phyloP scores from a whole-genome alignment of 2,329 filamentous ascomycete species.

The Fusarium udum region DNA sequence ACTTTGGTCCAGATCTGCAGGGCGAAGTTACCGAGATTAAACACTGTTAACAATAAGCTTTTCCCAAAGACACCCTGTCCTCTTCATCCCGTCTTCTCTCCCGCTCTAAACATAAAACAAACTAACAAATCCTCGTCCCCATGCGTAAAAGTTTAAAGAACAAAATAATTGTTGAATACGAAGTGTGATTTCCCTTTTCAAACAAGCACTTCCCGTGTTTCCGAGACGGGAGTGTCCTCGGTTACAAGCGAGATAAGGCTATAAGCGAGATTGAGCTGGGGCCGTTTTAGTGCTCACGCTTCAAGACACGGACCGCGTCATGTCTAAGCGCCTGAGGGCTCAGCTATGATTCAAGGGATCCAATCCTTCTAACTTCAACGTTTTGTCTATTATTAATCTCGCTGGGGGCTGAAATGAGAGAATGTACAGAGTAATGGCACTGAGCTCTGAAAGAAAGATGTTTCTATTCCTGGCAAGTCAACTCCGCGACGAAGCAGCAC shows the following conservation, averaged over 20 bases:
- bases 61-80: not conserved
- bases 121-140: not conserved
- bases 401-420: not conserved
- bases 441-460: not conserved
- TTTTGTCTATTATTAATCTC: not conserved
- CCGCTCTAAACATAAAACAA: not conserved
- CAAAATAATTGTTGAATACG: not conserved
- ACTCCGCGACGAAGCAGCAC: not conserved
- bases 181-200: not conserved
- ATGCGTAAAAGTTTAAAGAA: not conserved
- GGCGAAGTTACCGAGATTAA: slow-evolving; percentile 1
- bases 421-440: not conserved
- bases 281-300: slow-evolving; percentile 10
- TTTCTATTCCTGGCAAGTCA: not conserved
- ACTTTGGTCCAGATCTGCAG: slow-evolving; percentile 1
- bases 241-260: slow-evolving; percentile 33
- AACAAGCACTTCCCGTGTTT: not conserved
- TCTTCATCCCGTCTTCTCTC: not conserved
- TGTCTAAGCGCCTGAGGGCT: not conserved
- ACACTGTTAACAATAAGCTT: not conserved
- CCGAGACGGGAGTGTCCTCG: slow-evolving; percentile 22
- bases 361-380: not conserved
- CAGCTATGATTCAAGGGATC: not conserved
- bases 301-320: not conserved
- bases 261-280: slow-evolving; percentile 15